Base-by-base conservation (phyloP, 2,329 filamentous ascomycete species). In the Trichothecium sympodiale region DNA sequence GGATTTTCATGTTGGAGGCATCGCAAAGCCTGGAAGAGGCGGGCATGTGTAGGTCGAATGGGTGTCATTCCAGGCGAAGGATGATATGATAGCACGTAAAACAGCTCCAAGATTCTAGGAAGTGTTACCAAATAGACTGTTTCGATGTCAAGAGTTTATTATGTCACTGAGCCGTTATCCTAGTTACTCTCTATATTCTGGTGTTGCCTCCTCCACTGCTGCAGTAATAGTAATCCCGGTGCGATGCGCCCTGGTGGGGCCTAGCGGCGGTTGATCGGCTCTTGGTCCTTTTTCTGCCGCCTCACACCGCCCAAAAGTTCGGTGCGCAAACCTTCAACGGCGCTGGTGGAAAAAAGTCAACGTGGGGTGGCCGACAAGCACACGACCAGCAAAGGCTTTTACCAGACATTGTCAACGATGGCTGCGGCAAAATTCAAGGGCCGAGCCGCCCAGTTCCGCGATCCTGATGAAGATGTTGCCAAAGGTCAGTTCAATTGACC, bases 1-100 rank as follows among this genome's bases (percentile, higher is more conserved):
- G 88, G 88, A 46, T 94, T 95, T 46, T 94, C 88, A 78, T 95
- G 88, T 28, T 50, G 48, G 2, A 60, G 45, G 34, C 49, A 42
- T 23, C 47, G 46, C 14, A 48, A 29, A 14, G 43, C 41, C 32
- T 53, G 58, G 33, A 64, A 59, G 29, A 66, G 49, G 6, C 56
- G 59, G 13, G 49, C 40, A 18, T 53, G 35, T 25, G 59, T 56
- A 37, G 54, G 40, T 17, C 33, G 20, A 18, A 33, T 17, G 9
- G 23, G n/a, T 13, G 28, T 17, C 23, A 28, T 28, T n/a, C n/a
- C n/a, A n/a, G n/a, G n/a, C n/a, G n/a, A n/a, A n/a, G n/a, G n/a
- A n/a, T n/a, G n/a, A n/a, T n/a, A n/a, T n/a, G n/a, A n/a, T n/a
- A n/a, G n/a, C n/a, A n/a, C n/a, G n/a, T n/a, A n/a, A n/a, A n/a